Percentiles rank a stretch among this genome's conserved stretches.
Evolutionary conservation across 352 stramenopile genomes (phyloP).

Genomic region (Phytophthora idaei): DNA sequence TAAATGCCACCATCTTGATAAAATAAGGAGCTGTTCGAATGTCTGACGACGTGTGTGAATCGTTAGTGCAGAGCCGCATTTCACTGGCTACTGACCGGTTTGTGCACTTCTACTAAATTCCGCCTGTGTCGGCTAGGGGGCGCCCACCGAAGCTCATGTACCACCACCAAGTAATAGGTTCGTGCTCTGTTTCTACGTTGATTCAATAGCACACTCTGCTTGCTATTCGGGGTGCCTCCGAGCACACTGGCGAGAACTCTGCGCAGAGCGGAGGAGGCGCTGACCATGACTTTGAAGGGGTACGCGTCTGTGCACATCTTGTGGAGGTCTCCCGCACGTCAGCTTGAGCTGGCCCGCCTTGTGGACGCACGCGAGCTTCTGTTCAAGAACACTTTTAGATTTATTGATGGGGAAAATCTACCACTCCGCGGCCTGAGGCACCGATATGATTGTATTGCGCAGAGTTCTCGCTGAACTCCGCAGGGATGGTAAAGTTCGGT

Average conservation of each 20-base stretch:
- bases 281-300: not conserved
- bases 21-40: not conserved
- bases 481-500: not conserved
- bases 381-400: constrained; percentile 27
- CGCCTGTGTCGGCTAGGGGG: not conserved
- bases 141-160: constrained; percentile 1
- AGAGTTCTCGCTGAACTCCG: not conserved
- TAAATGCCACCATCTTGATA: not conserved
- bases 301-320: not conserved
- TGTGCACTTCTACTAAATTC: not conserved
- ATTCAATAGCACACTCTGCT: not conserved
- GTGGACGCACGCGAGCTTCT: constrained; percentile 35
- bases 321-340: constrained; percentile 2
- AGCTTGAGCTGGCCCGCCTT: not conserved
- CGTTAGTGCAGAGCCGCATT: not conserved
- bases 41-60: not conserved
- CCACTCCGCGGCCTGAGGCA: not conserved
- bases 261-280: not conserved
- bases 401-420: constrained; percentile 13
- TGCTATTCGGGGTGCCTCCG: constrained; percentile 6
- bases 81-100: not conserved
- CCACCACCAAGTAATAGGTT: not conserved
- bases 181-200: constrained; percentile 1
- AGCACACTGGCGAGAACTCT: constrained; percentile 1
- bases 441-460: constrained; percentile 8